Conservation (phyloP, 2,329 filamentous ascomycete genomes). For the Teratosphaeria destructans region DNA sequence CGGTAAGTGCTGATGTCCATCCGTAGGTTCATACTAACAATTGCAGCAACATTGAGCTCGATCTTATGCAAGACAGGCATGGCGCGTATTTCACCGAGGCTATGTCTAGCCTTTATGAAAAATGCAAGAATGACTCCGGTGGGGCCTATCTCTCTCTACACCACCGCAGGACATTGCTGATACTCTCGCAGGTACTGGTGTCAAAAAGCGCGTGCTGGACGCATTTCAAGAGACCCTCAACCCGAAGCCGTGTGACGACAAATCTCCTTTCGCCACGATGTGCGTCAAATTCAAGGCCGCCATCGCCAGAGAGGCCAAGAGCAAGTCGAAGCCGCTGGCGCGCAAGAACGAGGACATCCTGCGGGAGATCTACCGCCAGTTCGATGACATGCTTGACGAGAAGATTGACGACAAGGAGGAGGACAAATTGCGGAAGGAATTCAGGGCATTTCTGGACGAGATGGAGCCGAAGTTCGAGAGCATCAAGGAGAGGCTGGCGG, state of each 20-base stretch:
- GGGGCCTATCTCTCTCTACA: background rate
- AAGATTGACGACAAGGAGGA: background rate
- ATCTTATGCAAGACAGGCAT: conserved; percentile 7
- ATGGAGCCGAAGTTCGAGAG: conserved; percentile 3
- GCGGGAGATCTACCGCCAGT: background rate
- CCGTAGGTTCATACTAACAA: conserved; percentile 1
- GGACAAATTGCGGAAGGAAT: background rate
- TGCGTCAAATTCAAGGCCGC: background rate
- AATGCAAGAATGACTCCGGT: conserved; percentile 6
- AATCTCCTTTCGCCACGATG: background rate
- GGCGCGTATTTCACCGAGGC: background rate
- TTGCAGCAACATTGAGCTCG: conserved; percentile 8
- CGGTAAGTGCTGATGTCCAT: background rate
- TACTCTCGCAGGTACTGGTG: background rate
- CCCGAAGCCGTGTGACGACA: too few species aligned
- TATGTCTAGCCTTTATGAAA: conserved; percentile 12
- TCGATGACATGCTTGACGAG: background rate
- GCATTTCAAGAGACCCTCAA: too few species aligned
- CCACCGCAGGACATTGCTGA: background rate
- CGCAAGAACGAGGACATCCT: conserved; percentile 2
- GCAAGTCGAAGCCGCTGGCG: too few species aligned
- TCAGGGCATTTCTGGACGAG: conserved; percentile 4
- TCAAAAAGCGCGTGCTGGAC: too few species aligned
- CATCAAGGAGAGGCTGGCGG: conserved; percentile 3
- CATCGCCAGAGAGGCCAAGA: background rate